phyloP scores from a whole-genome alignment of 805 yeast genomes.

The Yamadazyma nakazawae region DNA sequence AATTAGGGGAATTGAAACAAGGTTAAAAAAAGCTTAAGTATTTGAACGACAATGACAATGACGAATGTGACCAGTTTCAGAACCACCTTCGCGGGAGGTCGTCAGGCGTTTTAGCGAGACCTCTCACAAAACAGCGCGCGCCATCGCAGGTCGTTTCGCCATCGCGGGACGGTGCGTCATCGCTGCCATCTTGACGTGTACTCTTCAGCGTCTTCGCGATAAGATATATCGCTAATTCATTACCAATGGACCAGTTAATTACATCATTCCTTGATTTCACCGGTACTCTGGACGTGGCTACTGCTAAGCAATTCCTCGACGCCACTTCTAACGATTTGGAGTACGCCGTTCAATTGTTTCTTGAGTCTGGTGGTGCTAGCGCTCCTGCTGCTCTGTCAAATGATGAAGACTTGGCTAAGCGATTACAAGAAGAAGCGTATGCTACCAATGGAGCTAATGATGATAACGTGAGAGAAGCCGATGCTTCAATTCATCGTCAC shows the following conservation, averaged over 20 bases:
- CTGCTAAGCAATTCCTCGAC: constrained; percentile 74
- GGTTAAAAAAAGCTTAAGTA: too few species aligned
- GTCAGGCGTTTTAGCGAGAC: background rate
- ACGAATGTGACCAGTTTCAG: background rate
- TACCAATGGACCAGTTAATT: constrained; percentile 46
- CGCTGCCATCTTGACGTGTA: too few species aligned
- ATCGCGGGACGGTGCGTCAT: too few species aligned
- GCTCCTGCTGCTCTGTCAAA: constrained; percentile 9
- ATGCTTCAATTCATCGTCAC: constrained; percentile 74
- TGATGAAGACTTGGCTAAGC: constrained; percentile 57
- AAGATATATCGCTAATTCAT: background rate
- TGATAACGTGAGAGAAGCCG: constrained; percentile 46
- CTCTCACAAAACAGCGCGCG: too few species aligned
- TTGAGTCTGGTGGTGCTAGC: constrained; percentile 45
- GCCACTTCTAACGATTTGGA: constrained; percentile 78
- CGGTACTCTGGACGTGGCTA: constrained; percentile 59
- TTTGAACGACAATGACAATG: background rate
- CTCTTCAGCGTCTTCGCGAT: background rate
- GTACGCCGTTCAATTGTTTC: constrained; percentile 77
- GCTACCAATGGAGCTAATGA: constrained; percentile 29
- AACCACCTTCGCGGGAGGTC: background rate
- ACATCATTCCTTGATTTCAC: constrained; percentile 84
- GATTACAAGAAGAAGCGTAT: constrained; percentile 64
- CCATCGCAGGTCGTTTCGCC: too few species aligned
- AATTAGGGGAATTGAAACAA: background rate